A percentile compares a stretch with the other conserved stretches of the same genome.
These are phyloP conservation scores for Mallotus japonicus DNA, from an alignment of 441 rosid species.

Conservation along the genomic window DNA sequence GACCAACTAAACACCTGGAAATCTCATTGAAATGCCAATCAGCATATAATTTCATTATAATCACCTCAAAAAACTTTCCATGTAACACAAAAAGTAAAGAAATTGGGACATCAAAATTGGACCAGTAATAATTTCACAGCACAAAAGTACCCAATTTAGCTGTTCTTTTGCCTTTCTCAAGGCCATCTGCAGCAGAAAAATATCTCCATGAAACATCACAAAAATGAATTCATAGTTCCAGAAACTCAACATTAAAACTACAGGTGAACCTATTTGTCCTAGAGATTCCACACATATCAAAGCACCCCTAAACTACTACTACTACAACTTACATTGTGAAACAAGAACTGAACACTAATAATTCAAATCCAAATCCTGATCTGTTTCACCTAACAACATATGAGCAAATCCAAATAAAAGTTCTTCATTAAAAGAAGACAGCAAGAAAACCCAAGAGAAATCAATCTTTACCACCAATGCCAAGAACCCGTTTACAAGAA, in stretches of 20 bases:
- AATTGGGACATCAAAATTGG: neutral
- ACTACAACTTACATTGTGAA: neutral
- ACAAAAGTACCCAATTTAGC: neutral
- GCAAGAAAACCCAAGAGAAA: neutral
- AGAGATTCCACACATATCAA: neutral
- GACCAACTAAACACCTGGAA: neutral
- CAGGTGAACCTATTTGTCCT: neutral
- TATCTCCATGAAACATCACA: neutral
- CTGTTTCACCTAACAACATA: neutral
- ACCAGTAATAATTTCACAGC: neutral
- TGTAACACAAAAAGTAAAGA: neutral
- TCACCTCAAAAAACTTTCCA: no score
- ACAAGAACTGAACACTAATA: neutral
- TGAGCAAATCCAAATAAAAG: neutral
- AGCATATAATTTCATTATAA: neutral
- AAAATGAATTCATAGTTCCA: neutral
- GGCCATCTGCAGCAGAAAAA: neutral
- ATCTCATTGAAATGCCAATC: neutral
- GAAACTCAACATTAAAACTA: neutral
- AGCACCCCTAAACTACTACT: neutral
- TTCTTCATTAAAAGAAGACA: neutral
- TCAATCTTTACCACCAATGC: neutral
- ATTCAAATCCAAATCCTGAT: conserved; percentile 8
- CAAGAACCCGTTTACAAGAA: conserved; percentile 1
- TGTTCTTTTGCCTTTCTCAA: neutral